Base-by-base conservation (phyloP, 495 filamentous ascomycete species). In the Schizothecium vesticola region DNA sequence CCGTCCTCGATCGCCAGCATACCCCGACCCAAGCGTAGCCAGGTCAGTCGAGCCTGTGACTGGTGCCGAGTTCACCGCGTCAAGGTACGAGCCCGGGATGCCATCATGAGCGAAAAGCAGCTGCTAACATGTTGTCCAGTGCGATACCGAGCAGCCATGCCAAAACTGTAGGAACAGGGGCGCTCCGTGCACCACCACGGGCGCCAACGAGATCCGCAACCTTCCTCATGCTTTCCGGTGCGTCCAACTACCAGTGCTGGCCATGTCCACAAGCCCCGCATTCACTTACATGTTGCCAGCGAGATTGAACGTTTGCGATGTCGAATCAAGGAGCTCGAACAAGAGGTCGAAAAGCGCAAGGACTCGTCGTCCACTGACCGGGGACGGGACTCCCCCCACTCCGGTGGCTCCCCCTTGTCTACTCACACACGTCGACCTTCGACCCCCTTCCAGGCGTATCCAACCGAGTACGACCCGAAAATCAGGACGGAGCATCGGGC, bases 11-110 rank as follows among this genome's bases (percentile, higher is more conserved):
- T 5, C 61, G 16, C 24, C 62, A 26, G 33, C n/a, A 11, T 13
- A 36, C 25, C 21, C 59, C 56, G 71, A 26, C 75, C 68, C 25
- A 82, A 79, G 70, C 71, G 80, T 13, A 75, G 70, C 25, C 82
- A 84, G 67, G 83, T 84, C 8, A 72, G 77, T 22, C 73, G 81
- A 11, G 82, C 83, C 3, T 85, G 82, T 67, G 82, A 83, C 70
- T 82, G 80, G 79, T 85, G 83, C 61, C 80, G 82, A 10, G 66
- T 77, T 8, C 78, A 83, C 64, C 76, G 82, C 3, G 78, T 81
- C 68, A 84, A 82, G 43, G 43, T 51, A 51, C 43, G 43, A 51
- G 43, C 8, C 43, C 43, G 6, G 9, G 19, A 51, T 51, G 5
- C 43, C 16, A 7, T n/a, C 43, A n/a, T 51, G 43, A 51, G 43